phyloP scores from a whole-genome alignment of 2,329 filamentous ascomycete species.

The Aspergillus piperis region DNA sequence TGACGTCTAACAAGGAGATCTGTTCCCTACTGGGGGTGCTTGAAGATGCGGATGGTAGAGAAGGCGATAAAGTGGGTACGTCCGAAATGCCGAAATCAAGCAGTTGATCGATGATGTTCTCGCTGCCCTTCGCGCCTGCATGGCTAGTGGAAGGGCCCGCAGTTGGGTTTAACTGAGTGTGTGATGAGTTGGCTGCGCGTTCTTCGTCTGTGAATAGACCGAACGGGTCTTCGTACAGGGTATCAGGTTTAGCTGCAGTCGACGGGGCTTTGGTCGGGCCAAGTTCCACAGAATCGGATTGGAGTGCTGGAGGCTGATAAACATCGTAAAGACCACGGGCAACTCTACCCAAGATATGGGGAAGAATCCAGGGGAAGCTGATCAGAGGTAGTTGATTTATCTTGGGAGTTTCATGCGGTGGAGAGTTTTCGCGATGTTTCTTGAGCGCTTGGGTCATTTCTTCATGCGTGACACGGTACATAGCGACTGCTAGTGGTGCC shows the following conservation, averaged over 20 bases:
- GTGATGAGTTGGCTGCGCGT: not conserved
- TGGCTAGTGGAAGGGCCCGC: not conserved
- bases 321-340: slow-evolving; percentile 50
- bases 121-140: not conserved
- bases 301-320: slow-evolving; percentile 14
- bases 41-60: not conserved
- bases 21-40: not conserved
- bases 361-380: slow-evolving; percentile 92
- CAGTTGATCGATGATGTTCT: slow-evolving; percentile 21
- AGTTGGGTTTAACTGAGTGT: not conserved
- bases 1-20: slow-evolving; percentile 19
- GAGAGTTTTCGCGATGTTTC: slow-evolving; percentile 45
- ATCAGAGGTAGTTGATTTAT: slow-evolving; percentile 70
- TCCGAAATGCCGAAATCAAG: slow-evolving; percentile 24
- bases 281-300: not conserved
- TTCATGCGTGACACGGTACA: slow-evolving; percentile 79
- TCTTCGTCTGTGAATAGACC: slow-evolving; percentile 15
- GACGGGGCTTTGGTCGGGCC: not conserved
- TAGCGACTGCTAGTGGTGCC: slow-evolving; percentile 75
- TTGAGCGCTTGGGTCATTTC: slow-evolving; percentile 64
- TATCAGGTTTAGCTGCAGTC: not conserved
- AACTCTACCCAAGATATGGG: slow-evolving; percentile 68
- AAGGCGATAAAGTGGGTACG: not conserved
- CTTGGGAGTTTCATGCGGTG: slow-evolving; percentile 15
- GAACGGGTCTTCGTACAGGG: slow-evolving; percentile 16